A percentile compares a stretch with the other conserved stretches of the same genome.
phyloP scores from a whole-genome alignment of 106 monocot genomes.

The Apostasia ramifera region DNA sequence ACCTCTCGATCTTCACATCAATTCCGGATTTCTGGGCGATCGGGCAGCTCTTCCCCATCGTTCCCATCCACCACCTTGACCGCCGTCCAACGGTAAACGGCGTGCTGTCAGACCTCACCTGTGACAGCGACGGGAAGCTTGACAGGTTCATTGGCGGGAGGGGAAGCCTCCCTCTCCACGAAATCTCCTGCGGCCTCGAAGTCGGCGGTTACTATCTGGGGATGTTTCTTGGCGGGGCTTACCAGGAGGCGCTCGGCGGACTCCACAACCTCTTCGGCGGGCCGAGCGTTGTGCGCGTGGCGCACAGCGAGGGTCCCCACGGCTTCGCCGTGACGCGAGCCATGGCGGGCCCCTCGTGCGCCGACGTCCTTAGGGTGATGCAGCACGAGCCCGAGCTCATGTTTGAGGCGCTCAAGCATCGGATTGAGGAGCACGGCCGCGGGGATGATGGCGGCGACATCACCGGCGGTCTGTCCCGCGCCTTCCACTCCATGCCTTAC shows the following conservation, averaged over 20 bases:
- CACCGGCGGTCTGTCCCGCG: conserved; percentile 28
- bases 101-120: conserved; percentile 75
- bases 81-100: conserved; percentile 56
- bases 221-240: conserved; percentile 97
- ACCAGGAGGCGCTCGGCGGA: conserved; percentile 97
- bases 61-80: conserved; percentile 87
- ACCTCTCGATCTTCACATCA: conserved; percentile 86
- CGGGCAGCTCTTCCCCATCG: conserved; percentile 81
- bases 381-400: conserved; percentile 95
- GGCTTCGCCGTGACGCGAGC: conserved; percentile 82
- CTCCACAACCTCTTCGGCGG: conserved; percentile 95
- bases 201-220: conserved; percentile 70
- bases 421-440: conserved; percentile 37
- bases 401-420: conserved; percentile 70
- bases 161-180: conserved; percentile 67
- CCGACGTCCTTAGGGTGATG: conserved; percentile 82
- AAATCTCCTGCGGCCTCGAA: conserved; percentile 14
- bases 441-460: conserved; percentile 9
- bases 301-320: conserved; percentile 81
- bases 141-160: conserved; percentile 66
- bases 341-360: conserved; percentile 59
- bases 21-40: conserved; percentile 96
- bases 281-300: conserved; percentile 87
- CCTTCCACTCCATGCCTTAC: conserved; percentile 86
- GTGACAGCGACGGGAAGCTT: conserved; percentile 93